Evolutionary conservation across 371 early-diverging fungal genomes (phyloP).

Genomic region (Mortierella sp.): DNA sequence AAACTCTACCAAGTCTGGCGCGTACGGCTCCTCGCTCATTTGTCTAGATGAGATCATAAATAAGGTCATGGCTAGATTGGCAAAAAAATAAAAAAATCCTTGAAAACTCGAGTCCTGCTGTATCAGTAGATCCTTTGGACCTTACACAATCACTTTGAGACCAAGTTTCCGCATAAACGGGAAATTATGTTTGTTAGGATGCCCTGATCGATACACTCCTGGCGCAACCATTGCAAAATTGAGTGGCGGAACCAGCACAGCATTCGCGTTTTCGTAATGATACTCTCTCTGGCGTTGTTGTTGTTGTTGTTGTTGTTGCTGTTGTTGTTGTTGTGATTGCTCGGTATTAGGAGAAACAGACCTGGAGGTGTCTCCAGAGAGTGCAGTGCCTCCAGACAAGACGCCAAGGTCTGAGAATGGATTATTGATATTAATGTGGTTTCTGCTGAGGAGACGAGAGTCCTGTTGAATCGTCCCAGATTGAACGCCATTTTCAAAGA

Average conservation of each 20-base stretch:
- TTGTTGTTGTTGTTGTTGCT: conserved; percentile 29
- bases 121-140: background rate
- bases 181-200: conserved; percentile 86
- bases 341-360: conserved; percentile 9
- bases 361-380: conserved; percentile 8
- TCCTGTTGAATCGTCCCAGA: conserved; percentile 15
- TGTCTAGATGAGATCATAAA: conserved; percentile 60
- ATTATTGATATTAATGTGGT: background rate
- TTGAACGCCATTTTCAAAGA: conserved; percentile 33
- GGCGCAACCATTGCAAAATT: conserved; percentile 91
- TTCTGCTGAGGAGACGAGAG: background rate
- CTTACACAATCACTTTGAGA: conserved; percentile 83
- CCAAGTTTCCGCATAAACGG: conserved; percentile 83
- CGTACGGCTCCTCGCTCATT: conserved; percentile 85
- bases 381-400: background rate
- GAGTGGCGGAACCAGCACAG: conserved; percentile 85
- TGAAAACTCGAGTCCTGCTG: background rate
- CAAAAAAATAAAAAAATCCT: background rate
- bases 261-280: conserved; percentile 54
- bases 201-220: conserved; percentile 89
- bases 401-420: background rate
- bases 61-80: background rate
- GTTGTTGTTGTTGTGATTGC: conserved; percentile 5
- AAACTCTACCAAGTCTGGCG: conserved; percentile 84
- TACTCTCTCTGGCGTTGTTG: conserved; percentile 41